Evolutionary conservation across 129 eudicot species (phyloP).

Genomic region (Erigeron canadensis): DNA sequence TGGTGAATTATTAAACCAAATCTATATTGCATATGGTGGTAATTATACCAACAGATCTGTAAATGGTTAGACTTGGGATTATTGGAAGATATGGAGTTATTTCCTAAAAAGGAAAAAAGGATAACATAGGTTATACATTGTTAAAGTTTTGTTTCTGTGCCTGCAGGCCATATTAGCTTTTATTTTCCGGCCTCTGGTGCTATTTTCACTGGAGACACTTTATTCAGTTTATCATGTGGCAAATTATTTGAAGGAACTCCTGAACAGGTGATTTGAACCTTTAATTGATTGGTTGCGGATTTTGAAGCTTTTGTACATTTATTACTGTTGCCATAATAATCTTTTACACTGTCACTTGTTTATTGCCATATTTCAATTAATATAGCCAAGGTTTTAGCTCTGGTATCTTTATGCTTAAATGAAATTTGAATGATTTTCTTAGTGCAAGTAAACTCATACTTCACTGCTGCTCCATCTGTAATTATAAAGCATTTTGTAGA

Average conservation of each 20-base stretch:
- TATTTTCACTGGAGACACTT: conserved; percentile 85
- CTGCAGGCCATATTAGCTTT: conserved; percentile 85
- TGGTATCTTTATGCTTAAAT: no score
- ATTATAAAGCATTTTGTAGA: background rate
- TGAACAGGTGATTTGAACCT: conserved; percentile 52
- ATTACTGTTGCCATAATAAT: background rate
- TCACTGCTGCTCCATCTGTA: background rate
- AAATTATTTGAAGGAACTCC: conserved; percentile 94
- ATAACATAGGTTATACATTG: conserved; percentile 2
- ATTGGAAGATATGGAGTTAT: background rate
- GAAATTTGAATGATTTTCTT: no score
- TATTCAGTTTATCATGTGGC: conserved; percentile 95
- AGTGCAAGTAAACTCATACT: background rate
- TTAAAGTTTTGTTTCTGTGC: conserved; percentile 24
- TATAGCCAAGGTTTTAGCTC: no score
- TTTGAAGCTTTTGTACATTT: conserved; percentile 6
- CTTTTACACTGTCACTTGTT: background rate
- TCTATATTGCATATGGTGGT: background rate
- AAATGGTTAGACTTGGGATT: background rate
- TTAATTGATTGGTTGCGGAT: conserved; percentile 18
- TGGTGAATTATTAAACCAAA: background rate
- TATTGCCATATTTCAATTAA: background rate
- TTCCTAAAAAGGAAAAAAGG: background rate
- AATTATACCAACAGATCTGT: background rate
- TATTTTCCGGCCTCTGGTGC: conserved; percentile 78